These are phyloP conservation scores for Nigrospora oryzae DNA, from an alignment of 2,329 filamentous ascomycete species.

Conservation along the genomic window DNA sequence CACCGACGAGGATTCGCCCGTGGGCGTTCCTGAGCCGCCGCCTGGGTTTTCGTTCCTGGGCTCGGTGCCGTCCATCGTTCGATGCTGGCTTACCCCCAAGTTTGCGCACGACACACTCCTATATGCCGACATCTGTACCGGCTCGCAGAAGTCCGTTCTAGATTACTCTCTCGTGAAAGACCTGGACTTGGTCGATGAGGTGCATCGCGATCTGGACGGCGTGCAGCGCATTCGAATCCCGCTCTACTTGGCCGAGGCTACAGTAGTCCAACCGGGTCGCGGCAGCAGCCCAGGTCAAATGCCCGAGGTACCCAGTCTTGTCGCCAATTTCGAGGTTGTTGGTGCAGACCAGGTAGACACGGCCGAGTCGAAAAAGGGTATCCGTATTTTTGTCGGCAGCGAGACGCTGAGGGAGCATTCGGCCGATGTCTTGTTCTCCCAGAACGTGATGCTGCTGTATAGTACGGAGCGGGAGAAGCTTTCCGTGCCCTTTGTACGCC, in stretches of 20 bases:
- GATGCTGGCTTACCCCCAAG: slow-evolving; percentile 87
- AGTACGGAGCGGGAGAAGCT: slow-evolving; percentile 82
- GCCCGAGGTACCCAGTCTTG: slow-evolving; percentile 78
- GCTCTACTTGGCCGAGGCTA: slow-evolving; percentile 86
- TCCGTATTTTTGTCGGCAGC: slow-evolving; percentile 85
- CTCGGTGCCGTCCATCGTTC: slow-evolving; percentile 85
- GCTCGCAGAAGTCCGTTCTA: slow-evolving; percentile 80
- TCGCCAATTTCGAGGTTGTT: slow-evolving; percentile 68
- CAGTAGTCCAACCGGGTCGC: slow-evolving; percentile 68
- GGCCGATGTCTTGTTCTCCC: slow-evolving; percentile 85
- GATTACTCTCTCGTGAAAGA: slow-evolving; percentile 67
- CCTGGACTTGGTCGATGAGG: slow-evolving; percentile 59
- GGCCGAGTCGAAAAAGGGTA: slow-evolving; percentile 46
- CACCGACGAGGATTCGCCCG: slow-evolving; percentile 59
- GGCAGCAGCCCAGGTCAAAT: slow-evolving; percentile 67
- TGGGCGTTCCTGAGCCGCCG: slow-evolving; percentile 66
- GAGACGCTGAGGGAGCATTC: slow-evolving; percentile 80
- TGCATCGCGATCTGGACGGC: slow-evolving; percentile 59
- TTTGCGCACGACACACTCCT: slow-evolving; percentile 85
- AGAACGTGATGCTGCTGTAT: slow-evolving; percentile 80
- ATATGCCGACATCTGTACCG: slow-evolving; percentile 88
- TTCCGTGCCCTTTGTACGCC: slow-evolving; percentile 83
- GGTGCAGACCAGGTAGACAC: slow-evolving; percentile 42
- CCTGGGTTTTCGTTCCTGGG: slow-evolving; percentile 80
- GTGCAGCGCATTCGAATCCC: slow-evolving; percentile 64